Evolutionary conservation across 306 rosid genomes (phyloP), one percentile per base, ranked within the genome.

Genomic region (Dryas octopetala): DNA sequence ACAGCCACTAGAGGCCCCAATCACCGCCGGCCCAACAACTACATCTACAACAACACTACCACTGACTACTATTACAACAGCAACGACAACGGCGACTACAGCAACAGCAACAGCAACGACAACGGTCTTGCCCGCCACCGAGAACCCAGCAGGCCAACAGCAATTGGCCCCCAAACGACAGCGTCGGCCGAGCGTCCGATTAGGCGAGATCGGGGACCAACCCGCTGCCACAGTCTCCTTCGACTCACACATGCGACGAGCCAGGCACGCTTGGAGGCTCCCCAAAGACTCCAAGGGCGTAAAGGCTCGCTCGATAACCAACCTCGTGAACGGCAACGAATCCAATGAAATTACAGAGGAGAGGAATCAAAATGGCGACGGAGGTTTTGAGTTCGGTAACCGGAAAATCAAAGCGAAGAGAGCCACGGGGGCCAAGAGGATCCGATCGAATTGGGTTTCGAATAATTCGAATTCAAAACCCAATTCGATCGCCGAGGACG

Each of bases 171-270:
- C 83, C 9, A 78, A 90, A 63, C 87, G 93, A 17, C 96, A 88
- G 46, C 91, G 96, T 26, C 87, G 96, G 19, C 93, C 93, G 9
- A 90, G 93, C 78, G 96, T 90, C 51, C 89, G 96, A 4, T 68
- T 90, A 32, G 96, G 93, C 15, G 93, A 90, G 82, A 88, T 90
- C 81, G 96, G 93, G 16, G 89, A 86, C 44, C 93, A 78, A 64
- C 89, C 85, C 45, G 74, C 85, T 57, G 74, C 85, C 58, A 47
- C 76, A 4, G 71, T 69, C 58, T 62, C 85, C 5, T 75, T 78
- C 45, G 89, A 87, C 5, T 76, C 93, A 0, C 84, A 83, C 45
- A 16, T 73, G 45, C 91, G 93, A 54, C 85, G 87, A 13, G 66
- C 74, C 9, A 78, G 62, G 41, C 85, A 82, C 5, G 82, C 86